Evolutionary conservation across 2,329 filamentous ascomycete species (phyloP).

Genomic region (Elsinoe ampelina): DNA sequence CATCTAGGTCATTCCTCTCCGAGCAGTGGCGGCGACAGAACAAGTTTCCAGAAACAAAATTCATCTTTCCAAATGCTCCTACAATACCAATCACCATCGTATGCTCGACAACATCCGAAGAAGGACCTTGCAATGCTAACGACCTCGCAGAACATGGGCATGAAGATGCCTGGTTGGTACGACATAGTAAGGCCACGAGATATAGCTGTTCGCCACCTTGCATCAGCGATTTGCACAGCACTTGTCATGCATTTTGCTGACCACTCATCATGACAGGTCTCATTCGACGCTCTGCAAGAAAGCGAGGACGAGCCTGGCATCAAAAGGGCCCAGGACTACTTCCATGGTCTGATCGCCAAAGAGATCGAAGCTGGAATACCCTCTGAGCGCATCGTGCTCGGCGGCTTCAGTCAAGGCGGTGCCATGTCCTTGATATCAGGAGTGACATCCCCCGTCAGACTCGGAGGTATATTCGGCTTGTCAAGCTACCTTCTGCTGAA

Average conservation of each 20-base stretch:
- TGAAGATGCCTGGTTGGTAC: slow-evolving; percentile 81
- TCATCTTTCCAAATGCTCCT: slow-evolving; percentile 88
- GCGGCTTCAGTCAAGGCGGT: slow-evolving; percentile 78
- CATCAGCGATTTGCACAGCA: background rate
- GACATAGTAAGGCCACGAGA: slow-evolving; percentile 55
- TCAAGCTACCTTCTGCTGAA: slow-evolving; percentile 72
- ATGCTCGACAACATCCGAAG: slow-evolving; percentile 18
- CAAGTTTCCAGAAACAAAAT: slow-evolving; percentile 81
- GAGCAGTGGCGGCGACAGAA: slow-evolving; percentile 76
- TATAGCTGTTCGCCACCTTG: slow-evolving; percentile 18
- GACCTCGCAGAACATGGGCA: slow-evolving; percentile 55
- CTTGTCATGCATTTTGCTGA: background rate
- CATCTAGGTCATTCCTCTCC: slow-evolving; percentile 60
- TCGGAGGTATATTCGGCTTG: slow-evolving; percentile 81
- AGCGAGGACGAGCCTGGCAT: slow-evolving; percentile 66
- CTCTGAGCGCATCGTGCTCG: slow-evolving; percentile 72
- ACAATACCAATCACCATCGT: slow-evolving; percentile 76
- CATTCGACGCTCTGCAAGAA: slow-evolving; percentile 37
- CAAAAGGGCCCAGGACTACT: slow-evolving; percentile 59
- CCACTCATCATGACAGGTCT: slow-evolving; percentile 25
- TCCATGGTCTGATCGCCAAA: slow-evolving; percentile 68
- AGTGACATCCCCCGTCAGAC: slow-evolving; percentile 60
- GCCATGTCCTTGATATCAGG: slow-evolving; percentile 78
- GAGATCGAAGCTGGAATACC: slow-evolving; percentile 77
- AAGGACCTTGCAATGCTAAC: background rate